These are phyloP conservation scores for Thuja plicata DNA, from an alignment of 83 land plant genomes.

Conservation along the genomic window DNA sequence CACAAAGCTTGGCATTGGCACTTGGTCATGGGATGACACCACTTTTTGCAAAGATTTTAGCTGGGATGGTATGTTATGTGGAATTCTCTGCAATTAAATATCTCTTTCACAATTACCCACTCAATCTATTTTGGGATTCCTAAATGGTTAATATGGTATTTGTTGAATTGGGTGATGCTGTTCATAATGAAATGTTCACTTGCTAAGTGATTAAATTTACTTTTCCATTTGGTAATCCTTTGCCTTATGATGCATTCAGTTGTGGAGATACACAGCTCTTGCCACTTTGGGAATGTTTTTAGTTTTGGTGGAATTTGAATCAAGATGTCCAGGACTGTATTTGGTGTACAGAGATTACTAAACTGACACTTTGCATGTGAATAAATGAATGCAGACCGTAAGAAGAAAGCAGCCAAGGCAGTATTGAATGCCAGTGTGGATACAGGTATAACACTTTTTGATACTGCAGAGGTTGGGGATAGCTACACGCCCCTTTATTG, in stretches of 20 bases:
- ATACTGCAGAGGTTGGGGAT: slow-evolving; percentile 80
- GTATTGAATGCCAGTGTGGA: no score
- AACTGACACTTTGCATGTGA: background rate
- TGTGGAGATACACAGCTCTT: background rate
- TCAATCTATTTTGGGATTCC: background rate
- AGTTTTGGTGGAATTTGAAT: background rate
- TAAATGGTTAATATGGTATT: no score
- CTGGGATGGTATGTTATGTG: slow-evolving; percentile 75
- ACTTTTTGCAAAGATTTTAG: slow-evolving; percentile 76
- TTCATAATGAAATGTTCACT: no score
- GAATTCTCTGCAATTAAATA: background rate
- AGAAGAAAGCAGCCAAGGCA: slow-evolving; percentile 74
- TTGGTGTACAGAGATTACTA: background rate
- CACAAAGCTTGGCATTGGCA: slow-evolving; percentile 83
- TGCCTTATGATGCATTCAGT: no score
- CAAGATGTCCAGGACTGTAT: background rate
- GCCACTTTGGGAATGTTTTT: background rate
- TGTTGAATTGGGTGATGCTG: no score
- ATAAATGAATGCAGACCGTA: slow-evolving; percentile 55
- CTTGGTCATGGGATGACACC: slow-evolving; percentile 98
- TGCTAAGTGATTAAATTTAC: no score
- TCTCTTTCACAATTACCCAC: background rate
- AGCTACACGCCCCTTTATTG: background rate
- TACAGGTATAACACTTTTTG: slow-evolving; percentile 90
- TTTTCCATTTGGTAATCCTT: no score